A percentile compares a stretch with the other conserved stretches of the same genome.
These are phyloP conservation scores for Colletotrichum sp. DNA, from an alignment of 2,329 filamentous ascomycete species.

Conservation along the genomic window DNA sequence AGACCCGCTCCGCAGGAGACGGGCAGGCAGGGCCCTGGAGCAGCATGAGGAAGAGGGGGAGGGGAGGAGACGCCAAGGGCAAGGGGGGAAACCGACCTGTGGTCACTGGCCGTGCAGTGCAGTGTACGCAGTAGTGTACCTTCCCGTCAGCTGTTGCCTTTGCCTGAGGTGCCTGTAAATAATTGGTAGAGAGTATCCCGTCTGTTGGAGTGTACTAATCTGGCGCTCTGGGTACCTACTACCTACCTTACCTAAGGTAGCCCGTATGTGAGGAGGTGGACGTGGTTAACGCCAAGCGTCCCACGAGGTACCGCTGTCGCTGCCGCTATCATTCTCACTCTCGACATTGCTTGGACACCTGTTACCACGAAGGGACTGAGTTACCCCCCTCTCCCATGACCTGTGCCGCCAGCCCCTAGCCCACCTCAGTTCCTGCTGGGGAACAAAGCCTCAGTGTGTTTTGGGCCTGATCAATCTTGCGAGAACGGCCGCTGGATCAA, in stretches of 20 bases:
- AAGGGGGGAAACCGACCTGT: neutral
- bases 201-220: too few relatives aligned
- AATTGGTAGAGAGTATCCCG: too few relatives aligned
- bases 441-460: neutral
- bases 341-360: neutral
- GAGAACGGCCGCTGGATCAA: neutral
- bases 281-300: neutral
- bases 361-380: neutral
- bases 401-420: neutral
- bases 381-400: neutral
- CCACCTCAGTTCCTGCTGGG: neutral
- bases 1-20: neutral
- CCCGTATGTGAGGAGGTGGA: neutral
- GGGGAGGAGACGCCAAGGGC: neutral
- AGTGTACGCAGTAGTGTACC: too few relatives aligned
- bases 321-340: neutral
- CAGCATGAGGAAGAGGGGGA: neutral
- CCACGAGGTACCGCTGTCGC: neutral
- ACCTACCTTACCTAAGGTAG: neutral
- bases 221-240: too few relatives aligned
- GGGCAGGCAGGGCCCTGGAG: neutral
- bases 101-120: too few relatives aligned
- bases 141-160: neutral
- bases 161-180: neutral
- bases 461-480: neutral